Base-by-base conservation (phyloP, 2,329 filamentous ascomycete species). In the Pseudocercospora crystallina region DNA sequence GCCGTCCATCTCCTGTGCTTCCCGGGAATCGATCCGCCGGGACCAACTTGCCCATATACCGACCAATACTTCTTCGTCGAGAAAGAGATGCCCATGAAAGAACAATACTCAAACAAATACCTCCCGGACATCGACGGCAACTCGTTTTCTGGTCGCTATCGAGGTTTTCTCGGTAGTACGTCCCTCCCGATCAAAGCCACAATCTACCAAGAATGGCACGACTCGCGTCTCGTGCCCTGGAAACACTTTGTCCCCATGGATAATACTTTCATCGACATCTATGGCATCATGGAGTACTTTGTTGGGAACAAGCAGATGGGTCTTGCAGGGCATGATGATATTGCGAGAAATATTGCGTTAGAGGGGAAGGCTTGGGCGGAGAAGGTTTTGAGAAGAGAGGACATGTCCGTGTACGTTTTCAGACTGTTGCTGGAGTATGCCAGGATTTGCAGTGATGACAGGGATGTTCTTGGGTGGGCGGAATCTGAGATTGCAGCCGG, bases 351-450 rank as follows among this genome's bases (percentile, higher is more conserved):
- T 65, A 87, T 91, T 61, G 86, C 87, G 10, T 69, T 73, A 37
- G 79, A 78, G 3, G 86, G 86, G 2, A 82, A 84, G 64, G 73
- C 75, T 30, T 90, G 87, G 87, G 84, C 86, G 0, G 80, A 83
- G 54, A 80, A 76, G 65, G 85, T 81, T 10, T 60, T 90, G 13
- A 74, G 85, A 53, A 81, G 80, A 61, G 85, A 86, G 65, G 89
- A 94, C 62, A 88, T 87, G 81, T 85, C 90, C 67, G 79, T 90
- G 7, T 94, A 94, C 64, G 76, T 92, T 61, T 92, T 91, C 64
- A 74, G 89, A 39, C 66, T 94, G 53, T 43, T 76, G 41, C 57
- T 76, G 53, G 74, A 76, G 60, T 75, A 70, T 62, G 73, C 69
- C 8, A 60, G 74, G 43, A 41, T 76, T 5, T 73, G 69, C 45